A percentile compares a stretch with the other conserved stretches of the same genome.
phyloP scores from a whole-genome alignment of 2,329 filamentous ascomycete genomes.

The Apiospora aurea region DNA sequence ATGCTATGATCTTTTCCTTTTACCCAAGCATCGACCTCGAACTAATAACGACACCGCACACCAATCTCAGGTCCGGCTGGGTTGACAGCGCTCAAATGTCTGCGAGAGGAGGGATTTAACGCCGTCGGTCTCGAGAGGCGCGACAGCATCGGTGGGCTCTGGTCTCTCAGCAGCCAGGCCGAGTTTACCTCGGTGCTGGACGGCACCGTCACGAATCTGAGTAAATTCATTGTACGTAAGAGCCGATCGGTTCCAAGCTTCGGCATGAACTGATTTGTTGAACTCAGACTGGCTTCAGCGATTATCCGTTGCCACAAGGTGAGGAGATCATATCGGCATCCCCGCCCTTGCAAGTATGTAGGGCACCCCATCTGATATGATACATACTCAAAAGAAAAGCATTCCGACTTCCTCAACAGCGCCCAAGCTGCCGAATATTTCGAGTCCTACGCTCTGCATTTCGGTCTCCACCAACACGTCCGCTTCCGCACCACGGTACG shows the following conservation, averaged over 20 bases:
- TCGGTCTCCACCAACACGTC: constrained; percentile 30
- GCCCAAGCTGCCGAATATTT: constrained; percentile 31
- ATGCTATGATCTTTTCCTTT: neutral
- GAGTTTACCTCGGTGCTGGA: constrained; percentile 34
- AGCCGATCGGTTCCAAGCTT: neutral
- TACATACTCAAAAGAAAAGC: constrained; percentile 24
- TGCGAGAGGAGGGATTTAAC: constrained; percentile 53
- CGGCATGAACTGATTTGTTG: neutral
- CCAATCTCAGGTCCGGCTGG: too few species aligned
- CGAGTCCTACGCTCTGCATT: constrained; percentile 31
- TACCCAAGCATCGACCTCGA: too few species aligned
- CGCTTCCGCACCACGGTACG: constrained; percentile 32
- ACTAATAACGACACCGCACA: too few species aligned
- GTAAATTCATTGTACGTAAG: constrained; percentile 35
- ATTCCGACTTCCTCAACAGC: constrained; percentile 28
- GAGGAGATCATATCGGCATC: neutral
- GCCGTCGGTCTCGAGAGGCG: constrained; percentile 52
- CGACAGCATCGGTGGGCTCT: constrained; percentile 50
- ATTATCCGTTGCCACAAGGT: constrained; percentile 34
- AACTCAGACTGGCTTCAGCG: constrained; percentile 33
- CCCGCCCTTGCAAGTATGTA: neutral
- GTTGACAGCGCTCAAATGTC: constrained; percentile 50
- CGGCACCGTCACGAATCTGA: constrained; percentile 46
- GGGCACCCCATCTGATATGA: too few species aligned
- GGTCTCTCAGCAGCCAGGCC: constrained; percentile 47